phyloP scores from a whole-genome alignment of 2,329 filamentous ascomycete species.

The Teratosphaeria zuluensis region DNA sequence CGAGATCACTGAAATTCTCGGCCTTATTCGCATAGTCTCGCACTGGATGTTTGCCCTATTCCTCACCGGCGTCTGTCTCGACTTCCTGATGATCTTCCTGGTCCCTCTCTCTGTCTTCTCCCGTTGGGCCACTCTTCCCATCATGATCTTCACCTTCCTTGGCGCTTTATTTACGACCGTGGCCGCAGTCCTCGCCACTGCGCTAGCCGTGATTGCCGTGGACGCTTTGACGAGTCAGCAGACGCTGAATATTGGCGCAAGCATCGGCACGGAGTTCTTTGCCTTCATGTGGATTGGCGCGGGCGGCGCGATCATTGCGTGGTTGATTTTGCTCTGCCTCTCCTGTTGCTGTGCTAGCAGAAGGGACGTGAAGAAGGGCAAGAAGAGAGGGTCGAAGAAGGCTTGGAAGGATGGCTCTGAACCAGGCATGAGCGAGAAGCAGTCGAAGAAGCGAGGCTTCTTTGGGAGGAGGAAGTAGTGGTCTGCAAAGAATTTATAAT shows the following conservation, averaged over 20 bases:
- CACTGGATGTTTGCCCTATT: slow-evolving; percentile 88
- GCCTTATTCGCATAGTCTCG: slow-evolving; percentile 63
- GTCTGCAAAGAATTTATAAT: neutral
- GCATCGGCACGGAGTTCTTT: slow-evolving; percentile 66
- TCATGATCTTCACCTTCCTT: slow-evolving; percentile 59
- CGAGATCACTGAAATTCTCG: slow-evolving; percentile 62
- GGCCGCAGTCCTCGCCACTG: slow-evolving; percentile 66
- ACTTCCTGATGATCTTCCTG: slow-evolving; percentile 61
- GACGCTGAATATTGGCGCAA: slow-evolving; percentile 65
- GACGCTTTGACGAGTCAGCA: slow-evolving; percentile 61
- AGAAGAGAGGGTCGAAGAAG: slow-evolving; percentile 31
- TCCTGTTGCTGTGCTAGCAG: slow-evolving; percentile 64
- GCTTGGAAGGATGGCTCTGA: slow-evolving; percentile 2
- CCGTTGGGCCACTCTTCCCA: slow-evolving; percentile 52
- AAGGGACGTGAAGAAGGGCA: slow-evolving; percentile 42
- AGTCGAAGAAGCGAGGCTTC: neutral
- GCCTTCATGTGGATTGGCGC: slow-evolving; percentile 83
- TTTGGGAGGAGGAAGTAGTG: slow-evolving; percentile 1
- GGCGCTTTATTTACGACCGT: slow-evolving; percentile 58
- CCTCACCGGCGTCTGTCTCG: slow-evolving; percentile 59
- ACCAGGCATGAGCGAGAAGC: slow-evolving; percentile 1
- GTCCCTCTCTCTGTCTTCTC: slow-evolving; percentile 44
- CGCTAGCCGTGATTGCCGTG: slow-evolving; percentile 73
- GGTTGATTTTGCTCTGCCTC: slow-evolving; percentile 60
- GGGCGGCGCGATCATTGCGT: slow-evolving; percentile 57